Percentiles rank a stretch among this genome's conserved stretches.
These are phyloP conservation scores for Daldinia sp. DNA, from an alignment of 2,329 filamentous ascomycete species.

Conservation along the genomic window DNA sequence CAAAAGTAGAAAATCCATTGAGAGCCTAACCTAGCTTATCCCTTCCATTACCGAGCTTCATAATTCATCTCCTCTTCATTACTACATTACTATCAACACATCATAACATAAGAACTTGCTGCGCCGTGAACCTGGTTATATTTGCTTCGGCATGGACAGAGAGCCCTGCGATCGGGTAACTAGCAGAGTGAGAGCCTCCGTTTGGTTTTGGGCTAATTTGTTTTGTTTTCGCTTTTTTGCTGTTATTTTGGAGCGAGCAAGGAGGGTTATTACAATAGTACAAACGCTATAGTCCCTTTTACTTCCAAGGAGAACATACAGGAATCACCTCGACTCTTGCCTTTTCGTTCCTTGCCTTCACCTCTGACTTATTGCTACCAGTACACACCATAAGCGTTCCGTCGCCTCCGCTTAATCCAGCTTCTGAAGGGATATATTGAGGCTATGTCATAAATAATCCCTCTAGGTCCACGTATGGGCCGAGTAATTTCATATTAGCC, in stretches of 20 bases:
- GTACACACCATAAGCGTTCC: constrained; percentile 6
- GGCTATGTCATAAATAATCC: background rate
- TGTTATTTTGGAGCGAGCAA: constrained; percentile 12
- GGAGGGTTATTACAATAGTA: constrained; percentile 41
- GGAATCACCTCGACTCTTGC: constrained; percentile 9
- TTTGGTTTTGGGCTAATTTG: background rate
- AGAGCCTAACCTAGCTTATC: too few species aligned
- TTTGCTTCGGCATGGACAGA: background rate
- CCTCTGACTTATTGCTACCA: constrained; percentile 14
- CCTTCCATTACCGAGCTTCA: background rate
- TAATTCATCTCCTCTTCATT: background rate
- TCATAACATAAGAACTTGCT: background rate
- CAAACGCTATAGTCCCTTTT: constrained; percentile 24
- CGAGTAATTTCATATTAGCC: background rate
- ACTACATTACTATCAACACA: background rate
- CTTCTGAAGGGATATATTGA: background rate
- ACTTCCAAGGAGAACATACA: constrained; percentile 8
- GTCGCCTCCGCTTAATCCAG: background rate
- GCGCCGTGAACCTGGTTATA: background rate
- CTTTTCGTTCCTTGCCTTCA: background rate
- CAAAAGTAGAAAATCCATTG: too few species aligned
- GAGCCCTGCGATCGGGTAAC: background rate
- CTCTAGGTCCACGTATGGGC: background rate
- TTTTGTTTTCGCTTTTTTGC: background rate
- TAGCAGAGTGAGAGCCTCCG: background rate